phyloP scores from a whole-genome alignment of 805 yeast species.

The Wickerhamomyces queroliae region DNA sequence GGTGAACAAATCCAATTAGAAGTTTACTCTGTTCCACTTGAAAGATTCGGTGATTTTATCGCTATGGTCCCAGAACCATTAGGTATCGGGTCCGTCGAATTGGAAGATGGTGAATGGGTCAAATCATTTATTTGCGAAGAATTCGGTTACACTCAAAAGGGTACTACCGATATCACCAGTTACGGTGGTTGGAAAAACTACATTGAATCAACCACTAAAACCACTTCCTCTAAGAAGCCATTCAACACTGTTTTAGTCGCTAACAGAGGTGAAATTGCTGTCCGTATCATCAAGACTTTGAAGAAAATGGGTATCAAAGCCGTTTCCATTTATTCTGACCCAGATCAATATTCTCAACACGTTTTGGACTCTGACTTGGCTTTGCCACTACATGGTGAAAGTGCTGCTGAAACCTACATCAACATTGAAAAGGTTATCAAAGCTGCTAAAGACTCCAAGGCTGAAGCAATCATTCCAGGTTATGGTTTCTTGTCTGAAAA shows the following conservation, averaged over 20 bases:
- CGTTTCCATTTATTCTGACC: slow-evolving; percentile 87
- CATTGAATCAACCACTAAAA: slow-evolving; percentile 29
- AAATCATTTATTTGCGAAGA: slow-evolving; percentile 96
- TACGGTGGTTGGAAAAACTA: slow-evolving; percentile 87
- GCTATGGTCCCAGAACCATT: slow-evolving; percentile 90
- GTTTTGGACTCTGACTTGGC: slow-evolving; percentile 79
- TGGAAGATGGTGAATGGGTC: slow-evolving; percentile 74
- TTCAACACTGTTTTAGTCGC: slow-evolving; percentile 88
- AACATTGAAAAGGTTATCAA: slow-evolving; percentile 76
- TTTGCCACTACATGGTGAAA: slow-evolving; percentile 68
- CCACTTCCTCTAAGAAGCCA: slow-evolving; percentile 41
- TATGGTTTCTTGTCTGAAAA: slow-evolving; percentile 95
- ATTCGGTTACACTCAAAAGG: slow-evolving; percentile 64
- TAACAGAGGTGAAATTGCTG: slow-evolving; percentile 97
- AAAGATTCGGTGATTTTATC: slow-evolving; percentile 76
- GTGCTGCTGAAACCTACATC: slow-evolving; percentile 90
- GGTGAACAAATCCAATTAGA: slow-evolving; percentile 72
- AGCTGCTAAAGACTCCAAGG: slow-evolving; percentile 78
- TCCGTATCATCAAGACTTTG: slow-evolving; percentile 83
- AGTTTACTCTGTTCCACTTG: slow-evolving; percentile 76
- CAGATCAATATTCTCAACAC: slow-evolving; percentile 85
- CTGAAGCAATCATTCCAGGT: slow-evolving; percentile 97
- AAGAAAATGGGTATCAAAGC: slow-evolving; percentile 73
- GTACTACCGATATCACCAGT: slow-evolving; percentile 75
- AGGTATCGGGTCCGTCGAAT: slow-evolving; percentile 91